Evolutionary conservation across 495 filamentous ascomycete genomes (phyloP), one percentile per base, ranked within the genome.

Genomic region (Hyaloscypha finlandica): DNA sequence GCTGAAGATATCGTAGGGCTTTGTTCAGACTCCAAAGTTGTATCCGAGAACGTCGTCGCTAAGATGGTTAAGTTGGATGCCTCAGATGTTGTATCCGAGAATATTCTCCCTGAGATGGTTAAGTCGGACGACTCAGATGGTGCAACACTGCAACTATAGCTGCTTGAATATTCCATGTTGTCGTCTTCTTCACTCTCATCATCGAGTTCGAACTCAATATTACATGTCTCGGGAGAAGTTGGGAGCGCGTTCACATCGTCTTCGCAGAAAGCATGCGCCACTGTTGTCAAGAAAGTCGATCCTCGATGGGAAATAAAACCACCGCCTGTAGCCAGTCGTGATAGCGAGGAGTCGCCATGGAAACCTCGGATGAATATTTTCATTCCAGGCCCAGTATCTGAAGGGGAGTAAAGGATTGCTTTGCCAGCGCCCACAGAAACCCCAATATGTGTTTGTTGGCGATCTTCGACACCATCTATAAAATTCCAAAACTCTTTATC

Each of bases 151-250:
- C 5, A 42, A 31, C 60, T 63, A 4, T 39, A 37, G 53, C 42
- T 63, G 1, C 60, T 63, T 14, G n/a, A 31, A 16, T 3, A 6
- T 39, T 52, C 37, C 0, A 52, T 30, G 39, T 8, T 3, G 35
- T 37, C 25, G 1, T 25, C 25, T 25, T 25, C 25, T 14, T 63
- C 60, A 31, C 60, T 63, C 4, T 16, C 20, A 5, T 63, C 60
- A 53, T 53, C 60, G 31, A 63, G 37, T 31, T 63, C 60, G 30
- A 52, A 63, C 31, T 63, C 60, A 39, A 63, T 11, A 39, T 52
- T 8, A 33, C 12, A 35, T 5, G 5, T 22, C 8, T 12, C 37
- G 52, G 45, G 25, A 30, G 45, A n/a, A 39, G 6, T 32, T 52
- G 39, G 60, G 9, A 63, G 6, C 2, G 19, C 20, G 5, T 63